Evolutionary conservation across 306 rosid genomes (phyloP), one percentile per base, ranked within the genome.

Genomic region (Fagus crenata): DNA sequence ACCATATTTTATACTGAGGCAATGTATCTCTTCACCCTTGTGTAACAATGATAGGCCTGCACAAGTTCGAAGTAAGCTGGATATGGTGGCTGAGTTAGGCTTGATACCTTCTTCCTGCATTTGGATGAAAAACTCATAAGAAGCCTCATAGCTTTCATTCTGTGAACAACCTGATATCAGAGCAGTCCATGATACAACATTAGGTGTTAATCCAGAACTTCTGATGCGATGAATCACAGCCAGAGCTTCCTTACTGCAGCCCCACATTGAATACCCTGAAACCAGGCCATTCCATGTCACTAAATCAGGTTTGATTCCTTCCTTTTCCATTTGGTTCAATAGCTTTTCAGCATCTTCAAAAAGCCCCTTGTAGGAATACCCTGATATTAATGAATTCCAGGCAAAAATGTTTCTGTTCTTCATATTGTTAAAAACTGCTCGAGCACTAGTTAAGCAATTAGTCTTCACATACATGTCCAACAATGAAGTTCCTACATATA

Each of bases 161-260:
- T 83, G 88, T 77, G 90, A 73, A 80, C 88, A 84, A 22, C 96
- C 92, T 61, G 96, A 84, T 81, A 91, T 86, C 75, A 91, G 73
- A 54, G 93, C 89, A 77, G 96, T 91, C 96, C 96, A 91, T 55
- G 93, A 84, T 64, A 91, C 84, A 56, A 89, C 93, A 74, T 86
- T 89, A 63, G 92, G 91, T n/a, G 83, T 58, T 32, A 82, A 71
- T 53, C 93, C 93, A 1, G 76, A 87, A 77, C 71, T 81, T 87
- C 81, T 91, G 43, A 89, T 87, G 74, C 74, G 75, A 51, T 75
- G 73, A 49, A 89, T 81, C 71, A 81, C 81, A 0, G 83, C 75
- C 73, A 81, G 58, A 86, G 92, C 90, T 86, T 91, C 90, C 77
- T 87, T 81, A 13, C 58, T 82, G 22, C 7, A 60, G 55, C 91